Evolutionary conservation across 148 eudicot genomes (phyloP), one percentile per base, ranked within the genome.

Genomic region (Persicaria tinctoria): DNA sequence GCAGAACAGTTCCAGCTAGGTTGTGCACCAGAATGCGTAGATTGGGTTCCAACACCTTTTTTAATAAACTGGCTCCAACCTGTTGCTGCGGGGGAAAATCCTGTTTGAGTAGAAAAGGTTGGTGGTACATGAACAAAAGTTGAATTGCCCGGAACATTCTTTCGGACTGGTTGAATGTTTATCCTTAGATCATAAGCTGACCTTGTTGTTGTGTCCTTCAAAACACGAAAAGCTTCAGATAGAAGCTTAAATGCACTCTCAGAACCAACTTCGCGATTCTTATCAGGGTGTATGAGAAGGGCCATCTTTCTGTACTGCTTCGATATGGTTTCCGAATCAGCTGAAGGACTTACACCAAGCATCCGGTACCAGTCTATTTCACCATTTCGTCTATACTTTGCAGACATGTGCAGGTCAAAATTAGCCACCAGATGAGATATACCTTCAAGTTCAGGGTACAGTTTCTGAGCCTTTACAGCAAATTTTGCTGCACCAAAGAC

Each of bases 101-200:
- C 17, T 50, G 32, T 13, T 5, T 73, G 76, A 13, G 48, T 41
- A 51, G 49, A 17, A 70, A 54, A 68, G 38, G 55, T 78, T 38
- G 45, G 75, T n/a, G 8, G 27, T 74, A 41, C 72, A 75, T 71
- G 45, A 74, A 81, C 45, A 49, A 64, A 72, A 6, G 27, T 59
- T 32, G 77, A 2, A 14, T 77, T 78, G 60, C 57, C 44, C 20
- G 85, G 71, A 68, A 75, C 74, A 70, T 51, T 82, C 49, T 56
- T 74, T 46, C 83, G 89, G 74, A 80, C 74, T 64, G 78, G 81
- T 75, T 75, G 86, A 44, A 76, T 54, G 76, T 79, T 80, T 77
- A 90, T 81, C 74, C 87, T 86, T 59, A 80, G 85, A 80, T 95
- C 84, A 62, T 92, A 90, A 1, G 85, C 87, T 55, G 80, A 79